A percentile compares a stretch with the other conserved stretches of the same genome.
These are phyloP conservation scores for Cyclotella choctawhatcheeana DNA, from an alignment of 108 stramenopile species.

Conservation along the genomic window DNA sequence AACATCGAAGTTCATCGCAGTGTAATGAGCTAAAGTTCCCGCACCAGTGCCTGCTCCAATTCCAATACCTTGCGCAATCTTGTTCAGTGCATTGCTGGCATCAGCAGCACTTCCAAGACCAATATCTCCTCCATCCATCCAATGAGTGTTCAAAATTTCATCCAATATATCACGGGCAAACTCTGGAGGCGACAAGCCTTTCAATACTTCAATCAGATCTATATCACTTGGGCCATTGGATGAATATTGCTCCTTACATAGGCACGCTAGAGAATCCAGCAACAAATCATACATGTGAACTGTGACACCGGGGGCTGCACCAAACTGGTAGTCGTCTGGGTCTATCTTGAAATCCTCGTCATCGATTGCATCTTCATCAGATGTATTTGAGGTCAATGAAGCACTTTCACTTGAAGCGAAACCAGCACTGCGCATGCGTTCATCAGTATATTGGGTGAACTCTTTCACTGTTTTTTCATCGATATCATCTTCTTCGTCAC, in stretches of 20 bases:
- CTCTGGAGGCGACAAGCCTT: constrained; percentile 32
- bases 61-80: constrained; percentile 43
- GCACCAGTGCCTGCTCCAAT: constrained; percentile 46
- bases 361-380: not conserved
- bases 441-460: constrained; percentile 27
- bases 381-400: not conserved
- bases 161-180: constrained; percentile 41
- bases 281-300: constrained; percentile 64
- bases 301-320: constrained; percentile 67
- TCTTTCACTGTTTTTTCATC: constrained; percentile 32
- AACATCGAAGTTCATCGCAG: constrained; percentile 39
- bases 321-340: constrained; percentile 50
- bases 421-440: constrained; percentile 34
- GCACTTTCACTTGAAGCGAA: constrained; percentile 8
- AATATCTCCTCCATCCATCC: constrained; percentile 52
- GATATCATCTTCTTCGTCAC: constrained; percentile 31
- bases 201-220: constrained; percentile 41
- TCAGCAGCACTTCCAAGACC: constrained; percentile 28
- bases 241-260: constrained; percentile 37
- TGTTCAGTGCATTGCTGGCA: constrained; percentile 14
- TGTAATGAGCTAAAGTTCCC: constrained; percentile 32
- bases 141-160: constrained; percentile 24
- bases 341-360: constrained; percentile 10
- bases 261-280: constrained; percentile 70
- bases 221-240: constrained; percentile 7